Percentiles rank a stretch among this genome's conserved stretches.
Evolutionary conservation across 768 basidiomycete genomes (phyloP).

Genomic region (Chiua virens): DNA sequence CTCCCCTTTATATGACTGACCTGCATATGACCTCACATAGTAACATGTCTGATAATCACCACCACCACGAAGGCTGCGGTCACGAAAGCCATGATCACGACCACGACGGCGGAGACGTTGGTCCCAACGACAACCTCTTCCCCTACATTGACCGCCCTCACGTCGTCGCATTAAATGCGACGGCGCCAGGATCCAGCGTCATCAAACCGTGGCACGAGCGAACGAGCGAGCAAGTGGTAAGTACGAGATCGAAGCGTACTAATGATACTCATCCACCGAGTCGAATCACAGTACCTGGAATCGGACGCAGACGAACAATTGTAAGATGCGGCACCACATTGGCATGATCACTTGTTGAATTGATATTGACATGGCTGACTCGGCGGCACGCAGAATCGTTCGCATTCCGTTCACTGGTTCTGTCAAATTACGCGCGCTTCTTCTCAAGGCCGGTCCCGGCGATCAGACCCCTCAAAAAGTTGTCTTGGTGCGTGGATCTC

Average conservation of each 20-base stretch:
- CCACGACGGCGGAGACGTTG: constrained; percentile 45
- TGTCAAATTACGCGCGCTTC: constrained; percentile 78
- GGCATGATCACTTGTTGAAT: constrained; percentile 4
- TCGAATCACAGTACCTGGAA: constrained; percentile 63
- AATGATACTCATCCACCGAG: constrained; percentile 4
- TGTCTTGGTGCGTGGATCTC: constrained; percentile 51
- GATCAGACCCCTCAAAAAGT: constrained; percentile 77
- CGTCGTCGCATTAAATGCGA: constrained; percentile 76
- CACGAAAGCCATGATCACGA: constrained; percentile 62
- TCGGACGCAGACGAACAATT: constrained; percentile 92
- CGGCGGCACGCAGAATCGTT: constrained; percentile 53
- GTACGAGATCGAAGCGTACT: constrained; percentile 40
- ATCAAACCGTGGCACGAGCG: constrained; percentile 90
- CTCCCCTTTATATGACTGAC: too few relatives aligned
- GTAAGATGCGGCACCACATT: constrained; percentile 41
- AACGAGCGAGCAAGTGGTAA: constrained; percentile 67
- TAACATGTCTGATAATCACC: constrained; percentile 32
- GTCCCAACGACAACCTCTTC: constrained; percentile 72
- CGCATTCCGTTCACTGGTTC: constrained; percentile 87
- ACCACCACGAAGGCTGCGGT: constrained; percentile 51
- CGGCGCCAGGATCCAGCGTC: constrained; percentile 49
- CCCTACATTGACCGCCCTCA: constrained; percentile 75
- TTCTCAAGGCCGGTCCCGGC: constrained; percentile 81
- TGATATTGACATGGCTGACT: not conserved
- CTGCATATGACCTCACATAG: too few relatives aligned